These are phyloP conservation scores for Papilionanthe hybrid DNA, from an alignment of 116 monocot species.

Conservation along the genomic window DNA sequence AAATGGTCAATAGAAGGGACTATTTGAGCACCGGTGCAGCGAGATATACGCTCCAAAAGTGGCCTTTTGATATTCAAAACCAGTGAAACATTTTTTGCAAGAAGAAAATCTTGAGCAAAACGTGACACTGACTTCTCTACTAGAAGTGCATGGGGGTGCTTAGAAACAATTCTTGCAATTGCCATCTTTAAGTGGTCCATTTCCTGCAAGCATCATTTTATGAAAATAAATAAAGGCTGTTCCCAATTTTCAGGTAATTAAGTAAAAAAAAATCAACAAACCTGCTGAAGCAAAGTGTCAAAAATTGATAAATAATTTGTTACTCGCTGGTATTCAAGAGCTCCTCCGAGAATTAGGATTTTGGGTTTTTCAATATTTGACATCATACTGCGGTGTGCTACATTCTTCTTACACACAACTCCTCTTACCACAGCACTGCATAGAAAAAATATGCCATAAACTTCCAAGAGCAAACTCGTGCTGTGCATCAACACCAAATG, in stretches of 20 bases:
- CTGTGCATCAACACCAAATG: background rate
- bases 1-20: conserved; percentile 87
- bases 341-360: conserved; percentile 85
- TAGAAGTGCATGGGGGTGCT: conserved; percentile 70
- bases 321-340: conserved; percentile 88
- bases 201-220: conserved; percentile 41
- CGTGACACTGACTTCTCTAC: conserved; percentile 95
- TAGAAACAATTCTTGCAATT: conserved; percentile 81
- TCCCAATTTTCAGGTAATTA: background rate
- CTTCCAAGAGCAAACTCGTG: conserved; percentile 8
- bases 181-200: conserved; percentile 99
- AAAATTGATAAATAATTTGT: conserved; percentile 76
- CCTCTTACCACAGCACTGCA: conserved; percentile 83
- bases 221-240: conserved; percentile 4
- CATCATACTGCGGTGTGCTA: conserved; percentile 80
- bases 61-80: conserved; percentile 86
- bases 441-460: conserved; percentile 9
- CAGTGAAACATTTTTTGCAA: conserved; percentile 78
- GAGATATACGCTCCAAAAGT: conserved; percentile 75
- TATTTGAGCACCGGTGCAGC: conserved; percentile 89
- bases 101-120: conserved; percentile 87
- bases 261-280: conserved; percentile 11
- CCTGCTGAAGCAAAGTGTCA: conserved; percentile 93
- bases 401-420: conserved; percentile 93
- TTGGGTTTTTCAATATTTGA: conserved; percentile 73